phyloP scores from a whole-genome alignment of 768 basidiomycete species.

The Thelephora ganbajun region DNA sequence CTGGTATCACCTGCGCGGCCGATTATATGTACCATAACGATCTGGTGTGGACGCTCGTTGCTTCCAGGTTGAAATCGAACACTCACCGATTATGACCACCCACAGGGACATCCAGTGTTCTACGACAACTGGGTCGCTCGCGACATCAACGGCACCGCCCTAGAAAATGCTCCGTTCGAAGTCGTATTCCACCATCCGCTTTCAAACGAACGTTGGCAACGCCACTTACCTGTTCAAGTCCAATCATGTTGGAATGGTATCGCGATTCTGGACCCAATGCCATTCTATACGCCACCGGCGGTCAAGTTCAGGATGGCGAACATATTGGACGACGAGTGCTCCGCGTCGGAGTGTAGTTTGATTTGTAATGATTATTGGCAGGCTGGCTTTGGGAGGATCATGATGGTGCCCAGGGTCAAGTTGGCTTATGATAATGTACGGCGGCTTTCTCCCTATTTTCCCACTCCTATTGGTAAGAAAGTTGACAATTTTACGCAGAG shows the following conservation, averaged over 20 bases:
- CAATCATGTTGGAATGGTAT: slow-evolving; percentile 99
- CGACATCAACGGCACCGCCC: slow-evolving; percentile 95
- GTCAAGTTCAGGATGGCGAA: slow-evolving; percentile 93
- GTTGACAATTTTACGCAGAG: slow-evolving; percentile 31
- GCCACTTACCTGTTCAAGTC: slow-evolving; percentile 88
- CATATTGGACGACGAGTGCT: slow-evolving; percentile 81
- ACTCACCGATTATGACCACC: neutral
- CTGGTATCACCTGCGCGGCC: slow-evolving; percentile 94
- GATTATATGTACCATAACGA: slow-evolving; percentile 99
- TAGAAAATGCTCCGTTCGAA: slow-evolving; percentile 97
- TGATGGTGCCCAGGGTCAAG: slow-evolving; percentile 97
- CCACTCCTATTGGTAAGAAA: slow-evolving; percentile 1
- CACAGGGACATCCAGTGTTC: slow-evolving; percentile 74
- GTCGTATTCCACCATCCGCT: slow-evolving; percentile 76
- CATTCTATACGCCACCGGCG: slow-evolving; percentile 84
- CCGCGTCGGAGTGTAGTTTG: slow-evolving; percentile 87
- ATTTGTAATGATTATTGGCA: slow-evolving; percentile 99
- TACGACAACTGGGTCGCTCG: slow-evolving; percentile 99
- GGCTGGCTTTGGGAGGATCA: slow-evolving; percentile 87
- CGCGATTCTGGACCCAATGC: slow-evolving; percentile 88
- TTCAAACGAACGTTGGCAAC: slow-evolving; percentile 72
- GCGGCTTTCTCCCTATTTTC: slow-evolving; percentile 1
- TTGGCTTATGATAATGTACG: slow-evolving; percentile 84
- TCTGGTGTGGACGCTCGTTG: slow-evolving; percentile 36
- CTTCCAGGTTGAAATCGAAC: neutral